A percentile compares a stretch with the other conserved stretches of the same genome.
These are phyloP conservation scores for Zangia roseola DNA, from an alignment of 768 basidiomycete species.

Conservation along the genomic window DNA sequence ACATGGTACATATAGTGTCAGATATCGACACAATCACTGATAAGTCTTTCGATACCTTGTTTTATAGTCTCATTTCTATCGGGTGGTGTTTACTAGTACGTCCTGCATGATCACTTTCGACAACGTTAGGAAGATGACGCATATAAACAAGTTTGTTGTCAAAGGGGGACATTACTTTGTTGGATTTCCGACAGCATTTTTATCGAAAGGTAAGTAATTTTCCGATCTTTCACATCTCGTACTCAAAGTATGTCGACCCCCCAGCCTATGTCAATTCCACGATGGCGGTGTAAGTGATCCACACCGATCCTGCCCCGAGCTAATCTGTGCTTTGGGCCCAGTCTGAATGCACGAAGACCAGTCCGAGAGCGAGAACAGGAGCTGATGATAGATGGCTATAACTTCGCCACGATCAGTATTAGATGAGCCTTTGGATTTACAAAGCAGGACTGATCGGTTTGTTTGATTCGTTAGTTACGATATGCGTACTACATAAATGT, in stretches of 20 bases:
- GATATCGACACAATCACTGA: background rate
- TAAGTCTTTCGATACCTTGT: background rate
- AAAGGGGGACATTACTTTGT: background rate
- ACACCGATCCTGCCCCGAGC: background rate
- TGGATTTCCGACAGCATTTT: background rate
- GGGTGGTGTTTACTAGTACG: slow-evolving; percentile 10
- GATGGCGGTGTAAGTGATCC: slow-evolving; percentile 12
- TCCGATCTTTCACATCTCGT: background rate
- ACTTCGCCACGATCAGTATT: slow-evolving; percentile 4
- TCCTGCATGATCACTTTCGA: too few species aligned
- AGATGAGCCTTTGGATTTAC: background rate
- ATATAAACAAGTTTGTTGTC: background rate
- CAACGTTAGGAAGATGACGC: background rate
- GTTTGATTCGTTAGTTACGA: too few species aligned
- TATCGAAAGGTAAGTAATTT: slow-evolving; percentile 4
- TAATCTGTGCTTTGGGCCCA: background rate
- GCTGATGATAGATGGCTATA: background rate
- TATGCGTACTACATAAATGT: too few species aligned
- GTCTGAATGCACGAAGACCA: slow-evolving; percentile 11
- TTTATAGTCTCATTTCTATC: slow-evolving; percentile 2
- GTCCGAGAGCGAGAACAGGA: slow-evolving; percentile 5
- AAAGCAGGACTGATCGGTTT: too few species aligned
- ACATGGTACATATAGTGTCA: slow-evolving; percentile 6
- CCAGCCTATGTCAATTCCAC: slow-evolving; percentile 13
- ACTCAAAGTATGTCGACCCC: background rate